Evolutionary conservation across 2,329 filamentous ascomycete species (phyloP), one percentile per base, ranked within the genome.

Genomic region (Penicillium fuscoglaucum): DNA sequence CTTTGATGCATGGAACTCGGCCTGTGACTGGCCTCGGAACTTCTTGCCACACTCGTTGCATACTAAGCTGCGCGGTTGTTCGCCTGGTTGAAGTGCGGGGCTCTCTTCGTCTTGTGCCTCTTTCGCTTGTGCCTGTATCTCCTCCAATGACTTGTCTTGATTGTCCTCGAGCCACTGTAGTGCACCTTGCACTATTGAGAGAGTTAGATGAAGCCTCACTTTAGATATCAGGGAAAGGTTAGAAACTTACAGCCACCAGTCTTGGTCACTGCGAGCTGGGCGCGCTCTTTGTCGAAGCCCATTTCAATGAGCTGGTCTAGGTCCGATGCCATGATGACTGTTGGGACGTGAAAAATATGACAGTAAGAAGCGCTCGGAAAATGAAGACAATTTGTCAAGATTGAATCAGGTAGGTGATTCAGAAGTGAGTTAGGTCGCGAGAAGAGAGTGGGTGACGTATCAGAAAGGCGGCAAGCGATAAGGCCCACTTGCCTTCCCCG

Each of bases 31-130:
- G 69, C 86, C 91, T 66, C 90, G 84, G 77, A 99, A 96, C 72
- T 87, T 89, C 83, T 96, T 97, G 71, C 90, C 89, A 72, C 95
- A 99, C 57, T 97, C 93, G 64, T 96, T 95, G 83, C 95, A 99
- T 51, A 96, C 84, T 55, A 98, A 85, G 49, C 91, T 96, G 70
- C 87, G 85, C 56, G 92, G 90, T 56, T 85, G 80, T 68, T 88
- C 86, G 59, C 89, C 90, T 1, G 85, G 84, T 67, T 90, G 82
- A 3, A 93, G 80, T n/a, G 85, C 83, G 6, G 87, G 83, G 12
- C 85, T 84, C 67, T 89, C 81, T 35, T 83, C 80, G 47, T 79
- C 78, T 62, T 79, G 81, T 9, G 84, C 81, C 3, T 80, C 77
- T 4, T 53, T n/a, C 6, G 83, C 77, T 29, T 81, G 82, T 6